Conservation (phyloP, 129 eudicot species). For the Pittosporum tobira region DNA sequence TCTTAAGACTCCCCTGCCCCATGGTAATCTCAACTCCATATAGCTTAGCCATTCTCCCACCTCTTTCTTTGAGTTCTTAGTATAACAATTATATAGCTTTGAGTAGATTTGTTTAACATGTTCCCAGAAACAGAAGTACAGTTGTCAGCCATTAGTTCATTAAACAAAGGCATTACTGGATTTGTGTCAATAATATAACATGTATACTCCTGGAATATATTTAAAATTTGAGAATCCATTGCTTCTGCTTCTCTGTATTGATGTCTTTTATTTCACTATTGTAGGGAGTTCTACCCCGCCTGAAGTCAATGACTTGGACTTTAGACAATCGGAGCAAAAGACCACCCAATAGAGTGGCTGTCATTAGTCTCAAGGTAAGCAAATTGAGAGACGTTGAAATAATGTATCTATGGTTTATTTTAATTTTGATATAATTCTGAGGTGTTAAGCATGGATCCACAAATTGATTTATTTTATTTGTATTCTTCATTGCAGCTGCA, state of each 20-base stretch:
- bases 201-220: too few species aligned
- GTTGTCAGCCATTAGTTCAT: too few species aligned
- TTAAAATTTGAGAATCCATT: background rate
- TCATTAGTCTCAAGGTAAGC: constrained; percentile 25
- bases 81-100: too few species aligned
- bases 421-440: background rate
- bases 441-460: too few species aligned
- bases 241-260: background rate
- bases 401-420: background rate
- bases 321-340: constrained; percentile 17
- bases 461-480: background rate
- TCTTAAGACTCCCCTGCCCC: background rate
- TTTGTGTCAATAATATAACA: too few species aligned
- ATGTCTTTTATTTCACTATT: constrained; percentile 3
- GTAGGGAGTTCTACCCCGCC: constrained; percentile 21
- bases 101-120: too few species aligned
- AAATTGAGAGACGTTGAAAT: background rate
- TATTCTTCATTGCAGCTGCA: constrained; percentile 17
- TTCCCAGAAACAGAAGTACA: too few species aligned
- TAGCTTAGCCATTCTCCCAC: background rate
- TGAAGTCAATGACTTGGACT: constrained; percentile 32
- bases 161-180: too few species aligned
- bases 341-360: constrained; percentile 18
- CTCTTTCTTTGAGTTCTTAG: too few species aligned
- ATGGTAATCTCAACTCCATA: background rate